Evolutionary conservation across 2,329 filamentous ascomycete genomes (phyloP).

Genomic region (Penicillium sp.): DNA sequence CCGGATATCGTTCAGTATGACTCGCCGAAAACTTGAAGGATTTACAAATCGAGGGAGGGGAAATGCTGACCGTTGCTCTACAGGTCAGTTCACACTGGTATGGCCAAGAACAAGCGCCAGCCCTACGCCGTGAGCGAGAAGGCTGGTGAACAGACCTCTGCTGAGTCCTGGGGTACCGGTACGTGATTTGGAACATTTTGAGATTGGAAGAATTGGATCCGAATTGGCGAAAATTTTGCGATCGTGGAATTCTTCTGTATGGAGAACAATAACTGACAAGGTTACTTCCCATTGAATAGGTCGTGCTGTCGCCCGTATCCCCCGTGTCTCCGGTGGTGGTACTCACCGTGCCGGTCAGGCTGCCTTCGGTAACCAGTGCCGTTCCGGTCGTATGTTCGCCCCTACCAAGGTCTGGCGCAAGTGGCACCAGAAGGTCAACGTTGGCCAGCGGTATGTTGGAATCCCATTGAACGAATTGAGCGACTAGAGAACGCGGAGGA

Average conservation of each 20-base stretch:
- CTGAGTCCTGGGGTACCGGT: constrained; percentile 99
- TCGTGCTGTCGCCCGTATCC: constrained; percentile 99
- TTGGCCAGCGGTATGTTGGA: constrained; percentile 80
- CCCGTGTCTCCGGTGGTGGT: constrained; percentile 99
- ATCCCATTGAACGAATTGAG: not conserved
- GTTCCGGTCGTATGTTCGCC: constrained; percentile 99
- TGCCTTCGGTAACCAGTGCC: constrained; percentile 99
- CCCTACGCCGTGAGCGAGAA: constrained; percentile 99
- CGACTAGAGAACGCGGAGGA: not conserved
- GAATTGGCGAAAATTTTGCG: constrained; percentile 3
- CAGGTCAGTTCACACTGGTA: constrained; percentile 85
- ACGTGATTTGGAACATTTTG: constrained; percentile 45
- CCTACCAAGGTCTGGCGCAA: constrained; percentile 99
- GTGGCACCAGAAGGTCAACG: constrained; percentile 99
- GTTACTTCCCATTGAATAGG: constrained; percentile 51
- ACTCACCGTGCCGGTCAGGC: constrained; percentile 99
- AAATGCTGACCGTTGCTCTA: constrained; percentile 36
- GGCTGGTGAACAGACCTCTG: constrained; percentile 99
- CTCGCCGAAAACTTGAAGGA: constrained; percentile 15
- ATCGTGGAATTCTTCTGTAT: not conserved
- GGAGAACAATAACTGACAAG: constrained; percentile 9
- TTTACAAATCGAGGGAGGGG: constrained; percentile 10
- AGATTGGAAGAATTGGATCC: constrained; percentile 18
- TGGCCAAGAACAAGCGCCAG: constrained; percentile 99
- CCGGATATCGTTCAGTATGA: constrained; percentile 95